phyloP scores from a whole-genome alignment of 129 eudicot species.

The Apium graveolens region DNA sequence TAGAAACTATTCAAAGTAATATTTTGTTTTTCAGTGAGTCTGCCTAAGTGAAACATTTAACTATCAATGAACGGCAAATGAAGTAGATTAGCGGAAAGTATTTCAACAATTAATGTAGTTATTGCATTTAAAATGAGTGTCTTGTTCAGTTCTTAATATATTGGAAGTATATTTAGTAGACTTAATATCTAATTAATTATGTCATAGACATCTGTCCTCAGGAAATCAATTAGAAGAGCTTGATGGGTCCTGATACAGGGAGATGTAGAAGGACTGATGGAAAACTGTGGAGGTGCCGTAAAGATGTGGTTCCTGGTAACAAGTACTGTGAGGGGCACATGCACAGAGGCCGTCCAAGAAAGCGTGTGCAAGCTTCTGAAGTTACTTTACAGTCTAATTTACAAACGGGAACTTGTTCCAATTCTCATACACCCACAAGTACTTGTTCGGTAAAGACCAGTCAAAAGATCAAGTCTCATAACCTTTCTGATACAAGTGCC shows the following conservation, averaged over 20 bases:
- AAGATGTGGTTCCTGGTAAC: slow-evolving; percentile 32
- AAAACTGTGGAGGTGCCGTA: slow-evolving; percentile 61
- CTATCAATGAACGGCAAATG: neutral
- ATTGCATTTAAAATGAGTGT: neutral
- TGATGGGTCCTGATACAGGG: slow-evolving; percentile 39
- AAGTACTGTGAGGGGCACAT: slow-evolving; percentile 68
- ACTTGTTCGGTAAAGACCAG: neutral
- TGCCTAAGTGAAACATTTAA: neutral
- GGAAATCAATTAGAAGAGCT: slow-evolving; percentile 2
- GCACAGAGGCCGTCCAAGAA: slow-evolving; percentile 74
- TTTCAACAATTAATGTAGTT: neutral
- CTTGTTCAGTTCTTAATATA: neutral
- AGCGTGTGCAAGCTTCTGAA: slow-evolving; percentile 48
- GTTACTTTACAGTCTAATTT: slow-evolving; percentile 7
- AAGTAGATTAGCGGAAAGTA: neutral
- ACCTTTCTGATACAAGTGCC: neutral
- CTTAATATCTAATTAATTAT: slow-evolving; percentile 8
- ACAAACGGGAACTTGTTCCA: neutral
- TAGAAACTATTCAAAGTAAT: neutral
- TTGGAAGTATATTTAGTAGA: neutral
- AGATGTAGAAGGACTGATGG: slow-evolving; percentile 84
- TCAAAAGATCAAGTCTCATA: neutral
- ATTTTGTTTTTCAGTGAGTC: neutral
- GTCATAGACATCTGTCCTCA: slow-evolving; percentile 17
- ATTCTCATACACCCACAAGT: slow-evolving; percentile 9